Conservation (phyloP, 192 early-diverging fungal genomes). For the Phlyctochytrium planicorne region DNA sequence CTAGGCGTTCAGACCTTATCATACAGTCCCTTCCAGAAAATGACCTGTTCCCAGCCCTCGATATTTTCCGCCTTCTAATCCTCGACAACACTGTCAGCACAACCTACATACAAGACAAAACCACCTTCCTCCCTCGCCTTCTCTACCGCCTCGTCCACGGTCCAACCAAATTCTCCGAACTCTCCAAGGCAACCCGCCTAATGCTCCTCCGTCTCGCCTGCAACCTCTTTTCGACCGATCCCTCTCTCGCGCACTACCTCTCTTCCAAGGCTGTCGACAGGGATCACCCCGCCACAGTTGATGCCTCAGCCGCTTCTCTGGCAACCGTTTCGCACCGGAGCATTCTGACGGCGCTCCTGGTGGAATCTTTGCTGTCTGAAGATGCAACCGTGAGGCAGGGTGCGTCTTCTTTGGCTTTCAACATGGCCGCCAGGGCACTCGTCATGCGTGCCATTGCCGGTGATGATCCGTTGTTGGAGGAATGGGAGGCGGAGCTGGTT, state of each 20-base stretch:
- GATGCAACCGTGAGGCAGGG: constrained; percentile 59
- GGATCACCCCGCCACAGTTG: constrained; percentile 7
- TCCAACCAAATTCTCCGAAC: constrained; percentile 8
- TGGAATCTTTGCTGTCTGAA: constrained; percentile 56
- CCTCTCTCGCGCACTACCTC: constrained; percentile 33
- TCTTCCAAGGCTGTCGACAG: constrained; percentile 5
- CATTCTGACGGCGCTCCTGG: constrained; percentile 57
- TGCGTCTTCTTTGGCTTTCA: constrained; percentile 67
- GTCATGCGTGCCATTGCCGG: constrained; percentile 13
- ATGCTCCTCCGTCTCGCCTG: constrained; percentile 65
- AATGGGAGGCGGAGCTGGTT: constrained; percentile 68
- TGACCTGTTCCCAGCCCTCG: constrained; percentile 61
- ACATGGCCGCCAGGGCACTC: constrained; percentile 56
- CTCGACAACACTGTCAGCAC: constrained; percentile 41
- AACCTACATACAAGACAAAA: constrained; percentile 39
- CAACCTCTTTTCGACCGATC: constrained; percentile 54
- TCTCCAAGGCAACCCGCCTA: constrained; percentile 50
- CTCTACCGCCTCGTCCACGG: constrained; percentile 7
- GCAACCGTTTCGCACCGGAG: constrained; percentile 38
- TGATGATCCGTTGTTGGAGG: constrained; percentile 49
- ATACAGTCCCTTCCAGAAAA: not conserved
- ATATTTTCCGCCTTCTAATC: constrained; percentile 61
- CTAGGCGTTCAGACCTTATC: too few relatives aligned
- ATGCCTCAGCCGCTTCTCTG: not conserved
- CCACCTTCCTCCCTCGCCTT: not conserved